Evolutionary conservation across 1,284 basidiomycete species (phyloP), one percentile per base, ranked within the genome.

Genomic region (Chondrostereum purpureum): DNA sequence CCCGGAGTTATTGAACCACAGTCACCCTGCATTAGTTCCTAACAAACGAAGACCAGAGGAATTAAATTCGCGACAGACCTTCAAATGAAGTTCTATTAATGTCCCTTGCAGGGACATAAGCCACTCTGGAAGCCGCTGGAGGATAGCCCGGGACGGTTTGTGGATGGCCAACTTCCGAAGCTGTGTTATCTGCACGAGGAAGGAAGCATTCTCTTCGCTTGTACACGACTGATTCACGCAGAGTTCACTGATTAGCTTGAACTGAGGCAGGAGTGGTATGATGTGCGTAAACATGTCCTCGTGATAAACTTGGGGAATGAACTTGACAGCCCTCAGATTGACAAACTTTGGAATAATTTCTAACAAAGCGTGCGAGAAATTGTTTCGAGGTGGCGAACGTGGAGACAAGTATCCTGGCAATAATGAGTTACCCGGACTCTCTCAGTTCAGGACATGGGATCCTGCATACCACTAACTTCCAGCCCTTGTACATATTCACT

Each of bases 1-100:
- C 75, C 75, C 3, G 76, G 77, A 0, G 76, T 78, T n/a, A 78
- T 60, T 3, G 76, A 79, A 3, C 76, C 76, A 53, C 77, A 79
- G 46, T 77, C 73, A 33, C 65, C 64, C 76, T 79, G 43, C 17
- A 47, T 11, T 22, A 14, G 5, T 27, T 16, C n/a, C 14, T 18
- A 40, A 42, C 8, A 8, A 8, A 31, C 8, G 27, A 31, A 22
- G 33, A 27, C 23, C 21, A 21, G 34, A 36, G 33, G 37, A n/a
- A 24, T 18, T 39, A 13, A 24, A 18, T 13, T 43, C n/a, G n/a
- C 34, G 12, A 48, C 62, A 49, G 45, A 73, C 75, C 52, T 59
- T 65, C 5, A 76, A 54, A 53, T 68, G 65, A 6, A 77, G 57
- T 35, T 58, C 63, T 11, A 43, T 55, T 22, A 78, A 55, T 1